Evolutionary conservation across 306 rosid genomes (phyloP), one percentile per base, ranked within the genome.

Genomic region (Chamaecrista fasciculata): DNA sequence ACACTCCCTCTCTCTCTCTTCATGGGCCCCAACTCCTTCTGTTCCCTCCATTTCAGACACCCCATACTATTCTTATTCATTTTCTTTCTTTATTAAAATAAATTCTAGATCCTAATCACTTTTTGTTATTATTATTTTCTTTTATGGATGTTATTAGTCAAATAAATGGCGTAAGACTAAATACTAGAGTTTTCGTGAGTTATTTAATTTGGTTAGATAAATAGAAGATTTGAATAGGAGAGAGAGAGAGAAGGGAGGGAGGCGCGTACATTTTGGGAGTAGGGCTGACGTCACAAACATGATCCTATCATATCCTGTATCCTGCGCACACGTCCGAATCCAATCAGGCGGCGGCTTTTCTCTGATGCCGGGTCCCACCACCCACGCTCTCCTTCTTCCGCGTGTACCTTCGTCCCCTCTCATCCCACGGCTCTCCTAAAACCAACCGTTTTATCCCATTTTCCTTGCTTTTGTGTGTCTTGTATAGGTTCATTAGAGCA

Each of bases 31-130:
- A 83, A 66, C 74, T 64, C 28, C 67, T 74, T 62, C 81, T 89
- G 91, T 86, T 85, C 84, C 96, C 96, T 85, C 79, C 89, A 2
- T 58, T 85, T 76, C 78, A 70, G 96, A 87, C 96, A 92, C 86
- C 79, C 33, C 78, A 14, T 15, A 60, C 28, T 61, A 24, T 72
- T 11, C 25, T 36, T 61, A 31, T 0, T 11, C 60, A 11, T 66
- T 12, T 34, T 36, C n/a, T 62, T 37, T 60, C 57, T 23, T 55
- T 57, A 53, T 40, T 66, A 5, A 39, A 37, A 15, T n/a, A n/a
- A n/a, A n/a, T n/a, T n/a, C n/a, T n/a, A n/a, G n/a, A n/a, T n/a
- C n/a, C n/a, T n/a, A n/a, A n/a, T n/a, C n/a, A n/a, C n/a, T n/a
- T n/a, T n/a, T n/a, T n/a, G n/a, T n/a, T n/a, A n/a, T n/a, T n/a